phyloP scores from a whole-genome alignment of 2,329 filamentous ascomycete species.

The Cyanodermella asteris region DNA sequence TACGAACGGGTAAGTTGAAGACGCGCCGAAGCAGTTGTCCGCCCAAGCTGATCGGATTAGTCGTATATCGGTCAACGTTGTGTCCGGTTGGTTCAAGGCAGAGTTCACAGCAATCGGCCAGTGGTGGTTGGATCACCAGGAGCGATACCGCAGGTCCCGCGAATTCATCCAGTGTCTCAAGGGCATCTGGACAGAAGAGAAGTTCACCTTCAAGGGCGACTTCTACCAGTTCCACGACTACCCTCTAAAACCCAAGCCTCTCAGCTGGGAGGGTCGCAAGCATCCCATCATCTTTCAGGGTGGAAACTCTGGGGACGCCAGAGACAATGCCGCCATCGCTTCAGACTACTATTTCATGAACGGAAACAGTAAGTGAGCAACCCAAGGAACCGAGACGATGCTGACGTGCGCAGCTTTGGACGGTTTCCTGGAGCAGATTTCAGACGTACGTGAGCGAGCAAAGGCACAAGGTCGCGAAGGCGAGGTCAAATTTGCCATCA shows the following conservation, averaged over 20 bases:
- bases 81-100: conserved; percentile 32
- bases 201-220: conserved; percentile 28
- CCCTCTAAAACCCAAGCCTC: conserved; percentile 26
- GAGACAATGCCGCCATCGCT: conserved; percentile 25
- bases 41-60: no score
- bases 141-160: conserved; percentile 27
- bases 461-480: conserved; percentile 21
- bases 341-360: conserved; percentile 35
- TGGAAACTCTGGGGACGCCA: conserved; percentile 28
- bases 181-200: conserved; percentile 30
- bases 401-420: no score
- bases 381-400: no score
- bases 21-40: no score
- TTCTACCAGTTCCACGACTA: conserved; percentile 33
- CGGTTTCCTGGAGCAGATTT: conserved; percentile 28
- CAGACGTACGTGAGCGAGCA: conserved; percentile 25
- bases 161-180: conserved; percentile 30
- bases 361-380: no score
- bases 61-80: conserved; percentile 29
- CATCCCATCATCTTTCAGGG: conserved; percentile 32
- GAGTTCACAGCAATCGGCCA: conserved; percentile 30
- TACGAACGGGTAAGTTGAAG: conserved; percentile 21
- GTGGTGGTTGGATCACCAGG: conserved; percentile 33
- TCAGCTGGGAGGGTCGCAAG: conserved; percentile 21
- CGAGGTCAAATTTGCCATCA: conserved; percentile 20